Evolutionary conservation across 176 grass and related monocot genomes (phyloP), one percentile per base, ranked within the genome.

Genomic region (Metroxylon sagu): DNA sequence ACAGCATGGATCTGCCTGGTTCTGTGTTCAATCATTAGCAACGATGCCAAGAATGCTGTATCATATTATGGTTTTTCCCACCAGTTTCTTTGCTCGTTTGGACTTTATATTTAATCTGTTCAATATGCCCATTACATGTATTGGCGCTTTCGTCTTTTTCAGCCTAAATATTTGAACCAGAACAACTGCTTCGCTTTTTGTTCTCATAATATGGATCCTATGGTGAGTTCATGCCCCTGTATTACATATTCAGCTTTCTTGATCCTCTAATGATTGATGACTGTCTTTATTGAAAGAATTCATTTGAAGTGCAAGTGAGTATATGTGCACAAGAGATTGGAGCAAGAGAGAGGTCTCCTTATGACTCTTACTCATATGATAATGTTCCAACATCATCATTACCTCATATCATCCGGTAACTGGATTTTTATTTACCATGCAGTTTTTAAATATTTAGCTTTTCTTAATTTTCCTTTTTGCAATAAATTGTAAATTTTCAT

Each of bases 351-450:
- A 69, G 62, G 29, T 87, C 74, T 71, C 83, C 75, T 65, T 95
- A 95, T 72, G 79, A 54, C 68, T 59, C 19, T 58, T 95, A 84
- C 74, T 95, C 68, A 25, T 90, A 90, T 82, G 76, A 62, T 52
- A 53, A 77, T 77, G 65, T 87, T 71, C 74, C 74, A 25, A 19
- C 93, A 61, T 92, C 86, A 19, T 87, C 52, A 74, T 77, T 84
- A 80, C 77, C 59, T 17, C 57, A 75, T 64, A 74, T 87, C 21
- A 55, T 87, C 65, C 77, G 91, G 91, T 96, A 84, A 76, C 29
- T 28, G 50, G 25, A 39, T 57, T 43, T 75, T 19, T 30, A 49
- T 59, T 16, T 43, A 52, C 55, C 28, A 29, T 53, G 3, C 61
- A 61, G 7, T 61, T 29, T 14, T 43, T 16, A n/a, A 52, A 48